Percentiles rank a stretch among this genome's conserved stretches.
phyloP scores from a whole-genome alignment of 352 stramenopile species.

The Chrysophaeum taylorii region DNA sequence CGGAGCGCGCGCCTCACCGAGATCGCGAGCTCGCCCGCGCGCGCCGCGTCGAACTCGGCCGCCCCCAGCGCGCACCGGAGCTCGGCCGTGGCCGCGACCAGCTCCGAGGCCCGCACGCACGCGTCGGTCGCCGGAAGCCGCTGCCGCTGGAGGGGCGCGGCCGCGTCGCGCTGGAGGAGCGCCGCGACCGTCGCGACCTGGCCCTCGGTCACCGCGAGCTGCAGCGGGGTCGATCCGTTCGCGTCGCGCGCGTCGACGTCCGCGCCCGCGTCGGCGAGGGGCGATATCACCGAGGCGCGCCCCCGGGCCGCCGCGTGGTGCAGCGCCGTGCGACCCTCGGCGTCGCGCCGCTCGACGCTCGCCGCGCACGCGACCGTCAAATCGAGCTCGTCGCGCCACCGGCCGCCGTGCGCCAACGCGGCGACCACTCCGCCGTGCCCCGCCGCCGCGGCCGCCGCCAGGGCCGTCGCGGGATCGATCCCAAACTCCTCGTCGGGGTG shows the following conservation, averaged over 20 bases:
- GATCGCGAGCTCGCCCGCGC: neutral
- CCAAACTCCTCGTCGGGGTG: neutral
- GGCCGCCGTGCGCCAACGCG: neutral
- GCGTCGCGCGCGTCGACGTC: constrained; percentile 8
- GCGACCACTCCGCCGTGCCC: neutral
- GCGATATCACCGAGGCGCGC: neutral
- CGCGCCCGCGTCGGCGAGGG: constrained; percentile 5
- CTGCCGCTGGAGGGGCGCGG: neutral
- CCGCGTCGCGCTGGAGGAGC: neutral
- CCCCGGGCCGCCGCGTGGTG: constrained; percentile 8
- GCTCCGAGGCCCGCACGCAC: neutral
- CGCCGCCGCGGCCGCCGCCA: neutral
- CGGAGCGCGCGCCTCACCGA: neutral
- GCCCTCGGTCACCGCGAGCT: neutral
- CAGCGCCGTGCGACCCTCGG: neutral
- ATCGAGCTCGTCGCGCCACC: neutral
- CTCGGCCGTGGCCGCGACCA: neutral
- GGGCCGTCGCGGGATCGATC: neutral
- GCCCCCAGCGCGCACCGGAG: neutral
- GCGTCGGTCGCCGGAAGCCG: neutral
- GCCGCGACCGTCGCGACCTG: neutral
- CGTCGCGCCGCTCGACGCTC: neutral
- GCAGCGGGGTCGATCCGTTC: neutral
- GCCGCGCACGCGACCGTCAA: neutral
- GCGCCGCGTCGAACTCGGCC: neutral